Base-by-base conservation (phyloP, 1,139 yeast genomes). In the Meyerozyma guilliermondii region DNA sequence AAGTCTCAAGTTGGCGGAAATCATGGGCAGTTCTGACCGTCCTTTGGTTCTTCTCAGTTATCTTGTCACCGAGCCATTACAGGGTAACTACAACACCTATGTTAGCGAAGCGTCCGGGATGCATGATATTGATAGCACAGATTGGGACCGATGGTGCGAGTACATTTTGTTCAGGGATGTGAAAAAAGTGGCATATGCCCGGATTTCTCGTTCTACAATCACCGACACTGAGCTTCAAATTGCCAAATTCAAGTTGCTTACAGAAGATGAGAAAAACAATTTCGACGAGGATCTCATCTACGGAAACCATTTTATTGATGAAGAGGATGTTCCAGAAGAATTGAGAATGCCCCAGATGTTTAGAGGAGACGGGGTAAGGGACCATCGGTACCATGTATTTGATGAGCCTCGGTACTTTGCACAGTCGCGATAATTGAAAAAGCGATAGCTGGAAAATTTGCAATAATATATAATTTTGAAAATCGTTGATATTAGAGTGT, bases 61-160 rank as follows among this genome's bases (percentile, higher is more conserved):
- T 59, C 74, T 92, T 57, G 98, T 92, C 17, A 87, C 96, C 2
- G 79, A 76, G 39, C 98, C 98, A 14, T 69, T 78, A 29, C 77
- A 84, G 58, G 98, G 97, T 13, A 91, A 92, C 65, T 92, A 92
- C 69, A 82, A 87, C 63, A 89, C 91, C 2, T 89, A 88, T 62
- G 96, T 91, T 14, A 83, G 95, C 55, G 85, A 84, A 42, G 65
- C 71, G 51, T 82, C 94, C 2, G 84, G 96, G 38, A 87, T 92
- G 92, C 80, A 83, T 53, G 98, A 92, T 62, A 89, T 92, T 51
- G 98, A 92, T 60, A 83, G 91, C 41, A 73, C 85, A 9, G 98
- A 92, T 61, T 87, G 94, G 85, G 98, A 92, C 60, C 80, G 98
- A 67, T 92, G 98, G 98, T 92, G 98, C 68, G 95, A 92, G 66